These are phyloP conservation scores for Centella asiatica DNA, from an alignment of 129 eudicot genomes.

Conservation along the genomic window DNA sequence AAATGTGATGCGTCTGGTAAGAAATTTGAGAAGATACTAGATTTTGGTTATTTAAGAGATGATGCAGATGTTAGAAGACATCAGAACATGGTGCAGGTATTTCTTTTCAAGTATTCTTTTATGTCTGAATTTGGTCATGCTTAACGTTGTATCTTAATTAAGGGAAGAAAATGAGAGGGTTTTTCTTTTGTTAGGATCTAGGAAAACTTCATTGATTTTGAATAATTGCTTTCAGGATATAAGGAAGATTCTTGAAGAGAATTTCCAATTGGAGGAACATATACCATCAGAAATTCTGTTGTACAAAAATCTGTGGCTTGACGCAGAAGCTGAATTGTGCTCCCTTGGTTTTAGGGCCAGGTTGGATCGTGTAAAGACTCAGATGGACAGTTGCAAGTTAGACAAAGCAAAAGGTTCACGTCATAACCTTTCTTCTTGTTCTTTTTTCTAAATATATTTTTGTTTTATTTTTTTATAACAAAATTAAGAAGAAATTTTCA, in stretches of 20 bases:
- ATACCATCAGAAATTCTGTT: slow-evolving; percentile 28
- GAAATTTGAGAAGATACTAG: slow-evolving; percentile 23
- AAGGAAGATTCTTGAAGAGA: slow-evolving; percentile 52
- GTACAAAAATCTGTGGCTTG: slow-evolving; percentile 82
- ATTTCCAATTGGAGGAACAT: slow-evolving; percentile 42
- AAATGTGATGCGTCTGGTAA: slow-evolving; percentile 19
- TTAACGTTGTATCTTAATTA: background rate
- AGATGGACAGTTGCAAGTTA: slow-evolving; percentile 35
- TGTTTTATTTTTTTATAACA: no score
- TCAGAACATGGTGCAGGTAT: slow-evolving; percentile 54
- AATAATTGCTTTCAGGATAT: slow-evolving; percentile 40
- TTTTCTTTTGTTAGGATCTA: no score
- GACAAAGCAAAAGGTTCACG: slow-evolving; percentile 24
- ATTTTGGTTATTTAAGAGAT: slow-evolving; percentile 15
- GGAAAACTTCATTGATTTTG: slow-evolving; percentile 5
- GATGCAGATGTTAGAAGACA: slow-evolving; percentile 30
- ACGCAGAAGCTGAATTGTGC: slow-evolving; percentile 84
- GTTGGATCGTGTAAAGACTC: slow-evolving; percentile 52
- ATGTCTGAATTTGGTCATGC: background rate
- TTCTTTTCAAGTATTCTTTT: background rate
- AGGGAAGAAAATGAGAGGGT: background rate
- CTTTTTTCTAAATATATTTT: no score
- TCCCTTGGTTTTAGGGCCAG: slow-evolving; percentile 51
- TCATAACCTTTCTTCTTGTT: no score
- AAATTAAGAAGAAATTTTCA: no score